A percentile compares a stretch with the other conserved stretches of the same genome.
These are phyloP conservation scores for Cyclocybe cylindracea DNA, from an alignment of 768 basidiomycete species.

Conservation along the genomic window DNA sequence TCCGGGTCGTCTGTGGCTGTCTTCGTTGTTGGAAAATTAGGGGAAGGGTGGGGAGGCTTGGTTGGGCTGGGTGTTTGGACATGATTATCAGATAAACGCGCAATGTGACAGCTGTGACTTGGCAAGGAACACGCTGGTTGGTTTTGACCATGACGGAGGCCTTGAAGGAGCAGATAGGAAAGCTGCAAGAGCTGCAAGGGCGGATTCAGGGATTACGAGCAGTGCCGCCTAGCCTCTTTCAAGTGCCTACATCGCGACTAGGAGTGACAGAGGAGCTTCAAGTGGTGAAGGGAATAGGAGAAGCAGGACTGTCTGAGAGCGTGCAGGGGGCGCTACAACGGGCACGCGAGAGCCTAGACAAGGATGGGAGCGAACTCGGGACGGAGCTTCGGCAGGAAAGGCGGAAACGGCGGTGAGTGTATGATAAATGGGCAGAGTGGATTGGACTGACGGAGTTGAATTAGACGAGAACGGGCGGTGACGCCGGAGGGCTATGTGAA, in stretches of 20 bases:
- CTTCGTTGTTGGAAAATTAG: conserved; percentile 12
- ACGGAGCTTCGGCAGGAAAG: conserved; percentile 46
- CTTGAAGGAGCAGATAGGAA: conserved; percentile 18
- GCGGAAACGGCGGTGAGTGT: conserved; percentile 57
- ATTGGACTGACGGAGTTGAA: background rate
- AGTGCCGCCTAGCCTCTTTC: conserved; percentile 20
- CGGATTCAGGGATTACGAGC: conserved; percentile 18
- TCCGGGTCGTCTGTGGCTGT: conserved; percentile 12
- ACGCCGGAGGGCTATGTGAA: conserved; percentile 14
- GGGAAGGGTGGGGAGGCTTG: conserved; percentile 20
- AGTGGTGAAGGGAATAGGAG: conserved; percentile 33
- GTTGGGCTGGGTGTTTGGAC: conserved; percentile 32
- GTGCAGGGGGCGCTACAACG: conserved; percentile 60
- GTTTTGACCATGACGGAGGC: conserved; percentile 13
- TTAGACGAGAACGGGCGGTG: conserved; percentile 1
- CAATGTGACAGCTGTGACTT: conserved; percentile 3
- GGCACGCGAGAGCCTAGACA: conserved; percentile 55
- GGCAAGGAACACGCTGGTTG: conserved; percentile 2
- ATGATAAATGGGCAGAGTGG: background rate
- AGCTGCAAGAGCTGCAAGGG: conserved; percentile 16
- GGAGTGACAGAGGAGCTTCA: conserved; percentile 9
- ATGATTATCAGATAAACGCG: conserved; percentile 29
- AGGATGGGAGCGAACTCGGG: conserved; percentile 51
- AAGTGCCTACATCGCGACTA: conserved; percentile 3
- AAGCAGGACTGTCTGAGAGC: conserved; percentile 45